These are phyloP conservation scores for Rhizopogon sp. DNA, from an alignment of 768 basidiomycete species.

Conservation along the genomic window DNA sequence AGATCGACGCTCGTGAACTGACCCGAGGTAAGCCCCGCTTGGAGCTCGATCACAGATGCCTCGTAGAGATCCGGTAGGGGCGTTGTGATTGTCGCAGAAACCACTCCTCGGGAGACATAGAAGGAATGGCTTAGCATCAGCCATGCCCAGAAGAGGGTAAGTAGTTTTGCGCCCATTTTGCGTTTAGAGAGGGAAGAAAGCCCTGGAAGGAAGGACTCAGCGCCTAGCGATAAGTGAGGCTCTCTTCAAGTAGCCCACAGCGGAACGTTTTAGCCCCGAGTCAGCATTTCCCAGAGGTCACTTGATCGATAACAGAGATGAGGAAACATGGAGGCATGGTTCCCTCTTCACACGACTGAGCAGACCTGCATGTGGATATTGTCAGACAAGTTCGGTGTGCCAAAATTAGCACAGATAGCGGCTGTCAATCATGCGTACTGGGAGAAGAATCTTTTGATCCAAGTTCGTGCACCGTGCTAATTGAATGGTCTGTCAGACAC, in stretches of 20 bases:
- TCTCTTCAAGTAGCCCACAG: neutral
- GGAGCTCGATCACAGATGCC: slow-evolving; percentile 33
- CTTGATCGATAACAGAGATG: slow-evolving; percentile 3
- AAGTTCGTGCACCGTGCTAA: neutral
- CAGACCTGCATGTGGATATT: neutral
- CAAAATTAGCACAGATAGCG: neutral
- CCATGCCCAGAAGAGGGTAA: neutral
- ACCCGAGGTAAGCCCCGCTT: slow-evolving; percentile 30
- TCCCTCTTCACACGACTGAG: neutral
- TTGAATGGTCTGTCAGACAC: no score
- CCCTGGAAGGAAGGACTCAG: neutral
- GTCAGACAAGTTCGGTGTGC: neutral
- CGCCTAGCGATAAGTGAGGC: neutral
- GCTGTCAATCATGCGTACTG: neutral
- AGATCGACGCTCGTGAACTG: slow-evolving; percentile 37
- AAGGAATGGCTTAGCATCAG: neutral
- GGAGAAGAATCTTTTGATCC: neutral
- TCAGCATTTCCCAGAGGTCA: neutral
- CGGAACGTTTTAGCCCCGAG: no score
- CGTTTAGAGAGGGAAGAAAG: neutral
- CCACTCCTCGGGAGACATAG: neutral
- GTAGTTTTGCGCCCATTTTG: slow-evolving; percentile 1
- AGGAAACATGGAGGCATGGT: neutral
- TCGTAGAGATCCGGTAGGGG: slow-evolving; percentile 37
- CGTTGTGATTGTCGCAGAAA: slow-evolving; percentile 8